phyloP scores from a whole-genome alignment of 495 filamentous ascomycete species.

The Chaetomium fimeti region DNA sequence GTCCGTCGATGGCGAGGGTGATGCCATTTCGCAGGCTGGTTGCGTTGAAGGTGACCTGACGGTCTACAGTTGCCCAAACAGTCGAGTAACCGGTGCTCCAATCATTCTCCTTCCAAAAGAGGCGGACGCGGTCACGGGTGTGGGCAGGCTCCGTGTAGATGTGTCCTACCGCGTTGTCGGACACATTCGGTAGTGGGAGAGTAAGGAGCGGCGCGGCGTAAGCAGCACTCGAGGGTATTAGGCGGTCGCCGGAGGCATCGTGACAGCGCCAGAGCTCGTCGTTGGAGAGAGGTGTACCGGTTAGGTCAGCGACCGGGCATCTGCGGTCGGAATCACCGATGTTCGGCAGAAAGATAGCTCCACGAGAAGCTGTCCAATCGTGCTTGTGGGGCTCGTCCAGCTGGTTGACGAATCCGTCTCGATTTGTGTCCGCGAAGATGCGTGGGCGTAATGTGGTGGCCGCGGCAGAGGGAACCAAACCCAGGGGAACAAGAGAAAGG shows the following conservation, averaged over 20 bases:
- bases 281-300: conserved; percentile 2
- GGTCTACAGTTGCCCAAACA: background rate
- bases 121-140: background rate
- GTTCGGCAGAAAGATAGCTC: conserved; percentile 11
- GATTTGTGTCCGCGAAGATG: conserved; percentile 1
- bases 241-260: background rate
- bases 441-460: background rate
- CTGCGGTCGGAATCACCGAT: background rate
- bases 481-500: background rate
- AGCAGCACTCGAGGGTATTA: background rate
- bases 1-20: conserved; percentile 3
- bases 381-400: conserved; percentile 3
- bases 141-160: conserved; percentile 2
- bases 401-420: conserved; percentile 4
- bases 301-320: background rate
- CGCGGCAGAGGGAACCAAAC: background rate
- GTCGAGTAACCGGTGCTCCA: background rate
- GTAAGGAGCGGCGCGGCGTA: conserved; percentile 1
- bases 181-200: background rate
- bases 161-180: background rate
- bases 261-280: conserved; percentile 11
- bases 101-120: conserved; percentile 4
- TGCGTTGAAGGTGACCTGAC: conserved; percentile 3
- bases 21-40: conserved; percentile 7
- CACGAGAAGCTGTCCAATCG: background rate